Base-by-base conservation (phyloP, 2,329 filamentous ascomycete genomes). In the Lecanicillium sp. region DNA sequence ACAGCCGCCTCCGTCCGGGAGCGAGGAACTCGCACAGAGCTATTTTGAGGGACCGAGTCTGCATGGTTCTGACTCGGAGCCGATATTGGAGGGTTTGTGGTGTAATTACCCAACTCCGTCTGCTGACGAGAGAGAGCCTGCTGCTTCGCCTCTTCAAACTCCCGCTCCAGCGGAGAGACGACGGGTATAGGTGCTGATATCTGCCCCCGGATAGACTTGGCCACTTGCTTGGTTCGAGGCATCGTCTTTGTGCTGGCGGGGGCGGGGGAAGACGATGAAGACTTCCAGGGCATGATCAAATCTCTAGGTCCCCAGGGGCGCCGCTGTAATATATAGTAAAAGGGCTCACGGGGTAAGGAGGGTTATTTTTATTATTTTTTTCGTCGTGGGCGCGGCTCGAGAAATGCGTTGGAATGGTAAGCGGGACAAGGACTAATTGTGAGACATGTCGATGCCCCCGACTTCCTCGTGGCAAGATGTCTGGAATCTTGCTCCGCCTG, bases 141-240 rank as follows among this genome's bases (percentile, higher is more conserved):
- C n/a, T 24, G 44, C 35, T 10, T 26, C 15, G 44, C 26, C 27
- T 76, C 74, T 10, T 75, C 71, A 54, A 79, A 77, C 50, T 79
- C 77, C 52, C 79, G 74, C 50, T 78, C 75, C 33, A 68, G 54
- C 7, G 67, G 58, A 48, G 62, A 66, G 15, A 67, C 61, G 19
- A 83, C 74, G 2, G 78, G 78, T 40, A 83, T 83, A 12, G 81
- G 81, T 6, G 70, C 72, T 24, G 79, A 83, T 52, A 83, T 83
- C 54, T 73, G 77, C 52, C 78, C 79, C 32, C 79, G 74, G 52
- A 83, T 75, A 27, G 74, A 73, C 54, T 69, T 64, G 35, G 19
- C 19, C n/a, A 19, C 36, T 4, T 26, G 14, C 19, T 46, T 46
- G 14, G 44, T 24, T 19, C 11, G 37, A 12, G 20, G 19, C 36